Evolutionary conservation across 1,284 basidiomycete genomes (phyloP).

Genomic region (Bjerkandera adusta): DNA sequence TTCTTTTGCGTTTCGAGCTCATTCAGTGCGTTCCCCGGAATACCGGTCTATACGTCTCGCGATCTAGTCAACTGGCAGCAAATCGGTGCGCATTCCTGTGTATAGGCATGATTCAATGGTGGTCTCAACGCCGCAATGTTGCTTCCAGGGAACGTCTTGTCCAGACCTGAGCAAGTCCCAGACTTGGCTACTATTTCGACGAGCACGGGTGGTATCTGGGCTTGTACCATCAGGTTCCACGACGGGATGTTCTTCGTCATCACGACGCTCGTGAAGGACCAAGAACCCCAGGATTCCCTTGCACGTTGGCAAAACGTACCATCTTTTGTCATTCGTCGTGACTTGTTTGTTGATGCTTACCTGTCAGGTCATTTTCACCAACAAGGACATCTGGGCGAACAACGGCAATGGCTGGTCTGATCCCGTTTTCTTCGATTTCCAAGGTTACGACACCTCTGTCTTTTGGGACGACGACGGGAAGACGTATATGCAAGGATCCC

Average conservation of each 20-base stretch:
- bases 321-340: not conserved
- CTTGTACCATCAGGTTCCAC: conserved; percentile 11
- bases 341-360: not conserved
- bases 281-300: conserved; percentile 2
- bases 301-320: conserved; percentile 14
- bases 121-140: not conserved
- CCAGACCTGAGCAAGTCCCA: conserved; percentile 10
- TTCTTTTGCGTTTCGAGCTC: conserved; percentile 12
- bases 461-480: conserved; percentile 37
- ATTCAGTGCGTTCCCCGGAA: conserved; percentile 11
- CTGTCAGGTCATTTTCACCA: conserved; percentile 37
- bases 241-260: conserved; percentile 10
- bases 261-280: conserved; percentile 10
- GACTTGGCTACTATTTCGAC: not conserved
- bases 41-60: conserved; percentile 10
- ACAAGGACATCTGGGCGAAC: conserved; percentile 26
- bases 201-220: conserved; percentile 13
- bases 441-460: conserved; percentile 35
- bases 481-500: conserved; percentile 33
- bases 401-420: conserved; percentile 31
- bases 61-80: conserved; percentile 11
- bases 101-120: not conserved
- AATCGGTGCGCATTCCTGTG: conserved; percentile 11
- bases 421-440: conserved; percentile 33
- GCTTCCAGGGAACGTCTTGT: conserved; percentile 14